These are phyloP conservation scores for Leccinum subfulvum DNA, from an alignment of 1,284 basidiomycete genomes.

Conservation along the genomic window DNA sequence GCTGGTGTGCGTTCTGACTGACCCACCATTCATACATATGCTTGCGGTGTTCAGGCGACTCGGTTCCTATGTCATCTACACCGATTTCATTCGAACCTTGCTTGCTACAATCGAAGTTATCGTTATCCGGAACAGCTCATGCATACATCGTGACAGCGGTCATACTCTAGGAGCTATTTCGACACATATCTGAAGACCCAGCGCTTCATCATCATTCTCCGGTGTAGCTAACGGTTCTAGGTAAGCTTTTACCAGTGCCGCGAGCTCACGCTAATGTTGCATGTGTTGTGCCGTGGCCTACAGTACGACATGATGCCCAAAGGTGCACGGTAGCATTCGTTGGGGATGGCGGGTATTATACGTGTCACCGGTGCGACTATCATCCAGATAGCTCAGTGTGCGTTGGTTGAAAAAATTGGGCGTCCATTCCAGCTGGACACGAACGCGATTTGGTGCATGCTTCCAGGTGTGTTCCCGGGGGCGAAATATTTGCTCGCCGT, in stretches of 20 bases:
- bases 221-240: background rate
- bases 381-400: background rate
- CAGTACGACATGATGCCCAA: background rate
- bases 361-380: background rate
- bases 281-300: background rate
- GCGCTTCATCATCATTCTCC: background rate
- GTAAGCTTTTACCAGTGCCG: background rate
- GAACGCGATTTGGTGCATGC: background rate
- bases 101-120: background rate
- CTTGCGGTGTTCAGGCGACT: background rate
- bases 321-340: background rate
- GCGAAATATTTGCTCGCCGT: conserved; percentile 72
- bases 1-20: background rate
- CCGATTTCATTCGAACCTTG: background rate
- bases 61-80: background rate
- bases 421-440: background rate
- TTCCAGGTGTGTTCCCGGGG: conserved; percentile 17
- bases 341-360: background rate
- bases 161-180: background rate
- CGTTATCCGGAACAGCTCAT: background rate
- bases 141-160: background rate
- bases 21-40: background rate
- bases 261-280: background rate
- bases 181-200: background rate
- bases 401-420: background rate